phyloP scores from a whole-genome alignment of 805 yeast species.

The Metschnikowia continentalis region DNA sequence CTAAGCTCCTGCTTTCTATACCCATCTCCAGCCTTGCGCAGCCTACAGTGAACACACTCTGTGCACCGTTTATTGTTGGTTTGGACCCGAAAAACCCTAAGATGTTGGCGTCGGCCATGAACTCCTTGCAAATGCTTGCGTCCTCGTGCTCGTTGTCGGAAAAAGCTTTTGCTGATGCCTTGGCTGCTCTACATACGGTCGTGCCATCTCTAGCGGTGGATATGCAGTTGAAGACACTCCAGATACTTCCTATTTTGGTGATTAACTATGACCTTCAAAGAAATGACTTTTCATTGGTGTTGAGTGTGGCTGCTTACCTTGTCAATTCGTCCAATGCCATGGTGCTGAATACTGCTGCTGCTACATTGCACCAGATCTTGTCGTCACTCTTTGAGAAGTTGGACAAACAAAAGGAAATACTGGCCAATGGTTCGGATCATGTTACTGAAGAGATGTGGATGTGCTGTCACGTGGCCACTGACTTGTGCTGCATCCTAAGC shows the following conservation, averaged over 20 bases:
- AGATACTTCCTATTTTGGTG: slow-evolving; percentile 71
- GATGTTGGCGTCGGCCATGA: slow-evolving; percentile 66
- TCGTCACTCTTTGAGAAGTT: slow-evolving; percentile 70
- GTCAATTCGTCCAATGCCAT: slow-evolving; percentile 65
- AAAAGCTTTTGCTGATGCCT: neutral
- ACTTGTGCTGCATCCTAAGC: slow-evolving; percentile 66
- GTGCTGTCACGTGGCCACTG: slow-evolving; percentile 64
- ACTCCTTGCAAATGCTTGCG: slow-evolving; percentile 62
- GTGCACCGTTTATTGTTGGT: slow-evolving; percentile 63
- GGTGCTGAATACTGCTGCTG: slow-evolving; percentile 87
- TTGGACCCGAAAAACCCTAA: slow-evolving; percentile 75
- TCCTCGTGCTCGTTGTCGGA: slow-evolving; percentile 49
- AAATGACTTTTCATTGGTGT: slow-evolving; percentile 39
- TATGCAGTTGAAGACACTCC: slow-evolving; percentile 81
- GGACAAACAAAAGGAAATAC: neutral
- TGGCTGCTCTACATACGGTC: neutral
- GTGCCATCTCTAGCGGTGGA: slow-evolving; percentile 49
- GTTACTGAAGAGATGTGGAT: slow-evolving; percentile 32
- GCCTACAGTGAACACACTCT: slow-evolving; percentile 25
- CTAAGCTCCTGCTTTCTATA: slow-evolving; percentile 5
- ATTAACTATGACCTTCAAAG: slow-evolving; percentile 49
- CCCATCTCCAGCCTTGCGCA: slow-evolving; percentile 38
- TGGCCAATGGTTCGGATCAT: too few species aligned
- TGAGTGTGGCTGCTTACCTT: slow-evolving; percentile 58
- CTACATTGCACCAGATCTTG: slow-evolving; percentile 84